Base-by-base conservation (phyloP, 2,329 filamentous ascomycete genomes). In the Gnomoniopsis smithogilvyi region DNA sequence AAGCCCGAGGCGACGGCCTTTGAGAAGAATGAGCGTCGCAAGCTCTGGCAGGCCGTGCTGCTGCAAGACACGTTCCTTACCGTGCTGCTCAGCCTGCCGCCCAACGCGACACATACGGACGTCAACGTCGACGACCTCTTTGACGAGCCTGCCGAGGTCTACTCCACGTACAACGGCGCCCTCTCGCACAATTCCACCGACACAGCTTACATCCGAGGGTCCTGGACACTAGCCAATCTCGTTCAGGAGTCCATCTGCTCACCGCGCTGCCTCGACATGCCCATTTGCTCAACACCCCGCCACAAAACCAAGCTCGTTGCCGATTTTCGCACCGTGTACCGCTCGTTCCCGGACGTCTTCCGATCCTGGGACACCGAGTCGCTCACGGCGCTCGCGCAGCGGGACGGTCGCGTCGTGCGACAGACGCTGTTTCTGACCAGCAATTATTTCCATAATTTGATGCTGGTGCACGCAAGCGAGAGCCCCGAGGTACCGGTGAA, bases 31-130 rank as follows among this genome's bases (percentile, higher is more conserved):
- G 86, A 91, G 67, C 82, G 90, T 24, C 81, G 89, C 52, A 93
- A 92, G 68, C 79, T 93, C 2, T 94, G 90, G 90, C 90, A 93
- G 71, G 90, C 90, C 2, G 88, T 93, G 1, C 77, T 91, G 26
- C 81, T 92, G 15, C 90, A 94, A 72, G 90, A 94, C 70, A 93
- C 90, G 0, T 93, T 93, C 69, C 75, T 93, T 3, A 92, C 89
- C 0, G 88, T 93, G 0, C 80, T 93, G 0, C 79, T 93, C 26
- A 90, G 90, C 22, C 80, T 94, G 1, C 90, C 90, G 0, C 90
- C 90, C 0, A 90, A 85, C 17, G 88, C 89, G 1, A 92, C 88
- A 0, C 90, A 93, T 69, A 92, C 88, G 3, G 90, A 94, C 68
- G 89, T 93, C 43, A 84, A 82, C 3, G 88, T 92, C 3, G 89